Evolutionary conservation across 805 yeast species (phyloP).

Genomic region (Candida hungchunana): DNA sequence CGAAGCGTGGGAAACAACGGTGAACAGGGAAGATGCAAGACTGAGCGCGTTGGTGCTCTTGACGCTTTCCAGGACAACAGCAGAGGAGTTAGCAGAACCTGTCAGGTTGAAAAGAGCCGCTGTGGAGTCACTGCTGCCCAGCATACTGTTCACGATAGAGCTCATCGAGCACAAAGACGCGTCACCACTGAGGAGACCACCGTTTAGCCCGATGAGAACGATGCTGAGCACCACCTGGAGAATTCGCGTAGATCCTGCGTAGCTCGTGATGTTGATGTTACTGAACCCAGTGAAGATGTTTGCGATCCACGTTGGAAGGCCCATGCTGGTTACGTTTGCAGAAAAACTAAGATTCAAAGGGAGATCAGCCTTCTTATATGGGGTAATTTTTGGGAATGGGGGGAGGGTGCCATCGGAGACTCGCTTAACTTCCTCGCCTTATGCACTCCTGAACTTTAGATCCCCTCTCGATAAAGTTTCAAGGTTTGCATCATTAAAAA

Average conservation of each 20-base stretch:
- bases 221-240: slow-evolving; percentile 6
- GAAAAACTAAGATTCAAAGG: no score
- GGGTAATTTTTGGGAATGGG: no score
- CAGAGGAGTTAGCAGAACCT: slow-evolving; percentile 1
- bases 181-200: slow-evolving; percentile 3
- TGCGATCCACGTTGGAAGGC: slow-evolving; percentile 3
- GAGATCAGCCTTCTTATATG: no score
- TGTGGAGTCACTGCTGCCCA: slow-evolving; percentile 1
- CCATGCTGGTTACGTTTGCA: no score
- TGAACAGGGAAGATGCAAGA: slow-evolving; percentile 7
- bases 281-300: slow-evolving; percentile 11
- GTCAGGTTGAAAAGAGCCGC: slow-evolving; percentile 1
- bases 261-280: slow-evolving; percentile 6
- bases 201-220: slow-evolving; percentile 5
- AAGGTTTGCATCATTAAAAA: background rate
- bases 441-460: no score
- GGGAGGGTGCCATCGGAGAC: no score
- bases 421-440: no score
- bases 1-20: slow-evolving; percentile 7
- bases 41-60: slow-evolving; percentile 4
- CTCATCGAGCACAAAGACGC: slow-evolving; percentile 2
- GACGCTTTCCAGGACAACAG: slow-evolving; percentile 1
- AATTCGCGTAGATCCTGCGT: slow-evolving; percentile 8
- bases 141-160: background rate
- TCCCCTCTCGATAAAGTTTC: no score